phyloP scores from a whole-genome alignment of 345 rosid genomes.

The Salix suchowensis region DNA sequence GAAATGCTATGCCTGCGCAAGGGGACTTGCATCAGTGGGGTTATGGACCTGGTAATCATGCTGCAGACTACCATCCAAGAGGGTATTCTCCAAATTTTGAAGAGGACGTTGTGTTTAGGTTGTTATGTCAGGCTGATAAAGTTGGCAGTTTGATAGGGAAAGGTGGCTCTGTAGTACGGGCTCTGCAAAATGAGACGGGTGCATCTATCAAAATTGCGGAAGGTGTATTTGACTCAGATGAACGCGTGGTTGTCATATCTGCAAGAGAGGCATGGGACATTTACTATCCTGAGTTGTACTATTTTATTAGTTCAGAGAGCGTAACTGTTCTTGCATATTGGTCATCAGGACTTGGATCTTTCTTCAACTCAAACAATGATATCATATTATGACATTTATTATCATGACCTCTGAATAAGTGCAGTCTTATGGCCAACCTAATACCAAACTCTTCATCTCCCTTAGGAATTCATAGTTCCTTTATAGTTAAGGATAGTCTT shows the following conservation, averaged over 20 bases:
- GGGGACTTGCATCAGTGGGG: too few relatives aligned
- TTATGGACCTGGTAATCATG: conserved; percentile 18
- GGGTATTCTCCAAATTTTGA: conserved; percentile 55
- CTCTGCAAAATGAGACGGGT: conserved; percentile 67
- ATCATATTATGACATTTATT: neutral
- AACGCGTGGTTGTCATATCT: conserved; percentile 59
- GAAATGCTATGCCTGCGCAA: conserved; percentile 35
- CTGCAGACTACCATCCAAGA: conserved; percentile 43
- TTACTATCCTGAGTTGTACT: conserved; percentile 12
- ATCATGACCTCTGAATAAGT: neutral
- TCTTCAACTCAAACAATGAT: neutral
- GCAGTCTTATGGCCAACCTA: too few relatives aligned
- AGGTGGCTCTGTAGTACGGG: conserved; percentile 60
- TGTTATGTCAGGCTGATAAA: conserved; percentile 67
- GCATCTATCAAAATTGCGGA: conserved; percentile 65
- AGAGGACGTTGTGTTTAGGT: conserved; percentile 57
- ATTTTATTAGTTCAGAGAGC: conserved; percentile 18
- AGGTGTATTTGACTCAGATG: conserved; percentile 53
- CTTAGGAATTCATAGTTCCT: too few relatives aligned
- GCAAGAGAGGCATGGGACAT: conserved; percentile 64
- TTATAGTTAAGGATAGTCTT: too few relatives aligned
- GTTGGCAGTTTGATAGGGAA: conserved; percentile 81
- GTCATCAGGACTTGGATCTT: conserved; percentile 3
- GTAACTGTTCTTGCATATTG: conserved; percentile 17
- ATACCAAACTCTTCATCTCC: too few relatives aligned